Evolutionary conservation across 768 basidiomycete genomes (phyloP), one percentile per base, ranked within the genome.

Genomic region (Clathrus columnatus): DNA sequence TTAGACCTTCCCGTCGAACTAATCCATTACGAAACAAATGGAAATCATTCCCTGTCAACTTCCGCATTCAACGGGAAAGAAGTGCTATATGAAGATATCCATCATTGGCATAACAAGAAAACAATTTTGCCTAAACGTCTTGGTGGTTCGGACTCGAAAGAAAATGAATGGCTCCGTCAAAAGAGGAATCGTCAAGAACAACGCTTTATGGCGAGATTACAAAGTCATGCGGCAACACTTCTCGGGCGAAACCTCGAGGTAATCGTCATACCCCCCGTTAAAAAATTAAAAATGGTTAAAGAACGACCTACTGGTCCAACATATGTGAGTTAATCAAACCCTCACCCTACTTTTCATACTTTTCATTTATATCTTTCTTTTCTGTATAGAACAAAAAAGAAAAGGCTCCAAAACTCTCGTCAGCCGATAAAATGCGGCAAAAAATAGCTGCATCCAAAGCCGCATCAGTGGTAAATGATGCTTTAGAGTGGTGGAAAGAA

Each of bases 101-200:
- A 65, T 17, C 83, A 84, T 61, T 84, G 84, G 84, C 84, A 85
- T 60, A 78, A 74, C 52, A 64, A 66, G 42, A 75, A 67, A 28
- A 52, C 76, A 0, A 70, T 84, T 20, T 63, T 85, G 0, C 82
- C 83, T 3, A 69, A 72, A 18, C 75, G 81, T 63, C 69, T 78
- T 0, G 82, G 81, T 2, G 81, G 81, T 1, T 70, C 73, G 16
- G 64, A 66, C 6, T 48, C 62, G 2, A 64, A 69, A 51, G 63
- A 60, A 28, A 69, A 72, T 48, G 71, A 64, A 52, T 61, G 71
- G 65, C 68, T 70, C 51, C 71, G 73, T 24, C 65, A 53, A 57
- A 71, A 64, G 59, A 65, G 61, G 48, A 68, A 79, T 45, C 66
- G 69, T 16, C 61, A 63, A 16, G 72, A 79, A n/a, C 85, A 87